phyloP scores from a whole-genome alignment of 805 yeast species.

The Barnettozyma vustinii region DNA sequence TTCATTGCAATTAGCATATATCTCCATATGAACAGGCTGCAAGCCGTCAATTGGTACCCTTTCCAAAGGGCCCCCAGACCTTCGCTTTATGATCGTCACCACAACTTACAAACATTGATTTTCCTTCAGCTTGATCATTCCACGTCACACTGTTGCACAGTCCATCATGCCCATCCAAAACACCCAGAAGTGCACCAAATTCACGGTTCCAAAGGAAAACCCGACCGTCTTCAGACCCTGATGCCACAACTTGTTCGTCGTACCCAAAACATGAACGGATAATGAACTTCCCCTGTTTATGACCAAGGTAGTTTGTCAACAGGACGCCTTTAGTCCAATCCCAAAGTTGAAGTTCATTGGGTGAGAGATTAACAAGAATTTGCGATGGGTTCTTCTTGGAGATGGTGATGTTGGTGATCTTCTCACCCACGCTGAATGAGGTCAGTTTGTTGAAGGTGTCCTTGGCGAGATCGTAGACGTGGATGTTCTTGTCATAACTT shows the following conservation, averaged over 20 bases:
- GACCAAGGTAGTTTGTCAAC: conserved; percentile 64
- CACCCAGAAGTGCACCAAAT: conserved; percentile 57
- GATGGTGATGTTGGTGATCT: conserved; percentile 59
- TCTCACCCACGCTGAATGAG: conserved; percentile 47
- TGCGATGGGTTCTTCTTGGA: conserved; percentile 49
- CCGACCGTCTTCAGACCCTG: conserved; percentile 80
- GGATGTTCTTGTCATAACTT: conserved; percentile 55
- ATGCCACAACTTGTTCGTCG: conserved; percentile 62
- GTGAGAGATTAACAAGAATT: conserved; percentile 58
- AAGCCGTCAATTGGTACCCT: background rate
- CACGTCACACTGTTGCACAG: conserved; percentile 73
- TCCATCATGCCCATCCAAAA: conserved; percentile 57
- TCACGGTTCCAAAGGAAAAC: conserved; percentile 74
- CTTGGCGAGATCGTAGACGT: conserved; percentile 45
- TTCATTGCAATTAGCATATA: background rate
- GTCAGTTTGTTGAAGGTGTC: conserved; percentile 35
- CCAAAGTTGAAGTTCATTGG: conserved; percentile 81
- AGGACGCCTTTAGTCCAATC: conserved; percentile 55
- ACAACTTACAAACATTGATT: conserved; percentile 67
- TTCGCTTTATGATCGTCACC: conserved; percentile 75
- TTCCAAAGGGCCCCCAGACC: conserved; percentile 49
- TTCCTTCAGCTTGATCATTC: conserved; percentile 39
- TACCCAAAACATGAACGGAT: conserved; percentile 75
- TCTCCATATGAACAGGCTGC: background rate
- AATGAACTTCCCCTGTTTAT: conserved; percentile 61